Evolutionary conservation across 768 basidiomycete species (phyloP).

Genomic region (Boletus speciosus): DNA sequence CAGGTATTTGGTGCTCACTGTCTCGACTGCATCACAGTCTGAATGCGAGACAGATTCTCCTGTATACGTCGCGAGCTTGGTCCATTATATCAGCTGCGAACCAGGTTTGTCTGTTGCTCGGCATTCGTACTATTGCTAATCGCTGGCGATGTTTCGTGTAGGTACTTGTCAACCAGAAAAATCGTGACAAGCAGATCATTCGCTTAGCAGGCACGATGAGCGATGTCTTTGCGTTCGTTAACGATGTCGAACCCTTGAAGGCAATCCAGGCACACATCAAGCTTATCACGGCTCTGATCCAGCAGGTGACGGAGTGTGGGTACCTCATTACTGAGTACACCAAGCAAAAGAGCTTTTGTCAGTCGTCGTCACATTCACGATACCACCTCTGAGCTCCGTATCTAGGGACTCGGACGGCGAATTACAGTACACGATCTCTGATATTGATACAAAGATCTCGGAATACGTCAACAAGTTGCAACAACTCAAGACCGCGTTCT

Average conservation of each 20-base stretch:
- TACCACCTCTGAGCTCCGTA: background rate
- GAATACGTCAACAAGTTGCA: no score
- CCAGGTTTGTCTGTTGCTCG: background rate
- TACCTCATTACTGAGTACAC: conserved; percentile 5
- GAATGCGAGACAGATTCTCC: background rate
- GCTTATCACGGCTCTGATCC: background rate
- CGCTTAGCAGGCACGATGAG: conserved; percentile 1
- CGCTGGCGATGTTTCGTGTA: background rate
- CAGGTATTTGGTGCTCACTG: background rate
- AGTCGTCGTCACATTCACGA: background rate
- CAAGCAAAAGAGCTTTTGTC: background rate
- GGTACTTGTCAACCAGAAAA: background rate
- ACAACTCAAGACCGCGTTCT: no score
- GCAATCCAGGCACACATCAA: background rate
- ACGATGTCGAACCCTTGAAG: background rate
- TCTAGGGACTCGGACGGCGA: background rate
- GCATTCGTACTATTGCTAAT: background rate
- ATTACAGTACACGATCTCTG: no score
- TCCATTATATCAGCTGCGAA: no score
- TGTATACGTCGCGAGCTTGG: no score
- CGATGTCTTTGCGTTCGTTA: background rate
- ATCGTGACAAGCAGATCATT: background rate
- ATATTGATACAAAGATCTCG: no score
- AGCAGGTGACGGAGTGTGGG: conserved; percentile 8
- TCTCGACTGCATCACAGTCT: background rate